Percentiles rank a stretch among this genome's conserved stretches.
phyloP scores from a whole-genome alignment of 805 yeast genomes.

The Starmerella scarabaei region DNA sequence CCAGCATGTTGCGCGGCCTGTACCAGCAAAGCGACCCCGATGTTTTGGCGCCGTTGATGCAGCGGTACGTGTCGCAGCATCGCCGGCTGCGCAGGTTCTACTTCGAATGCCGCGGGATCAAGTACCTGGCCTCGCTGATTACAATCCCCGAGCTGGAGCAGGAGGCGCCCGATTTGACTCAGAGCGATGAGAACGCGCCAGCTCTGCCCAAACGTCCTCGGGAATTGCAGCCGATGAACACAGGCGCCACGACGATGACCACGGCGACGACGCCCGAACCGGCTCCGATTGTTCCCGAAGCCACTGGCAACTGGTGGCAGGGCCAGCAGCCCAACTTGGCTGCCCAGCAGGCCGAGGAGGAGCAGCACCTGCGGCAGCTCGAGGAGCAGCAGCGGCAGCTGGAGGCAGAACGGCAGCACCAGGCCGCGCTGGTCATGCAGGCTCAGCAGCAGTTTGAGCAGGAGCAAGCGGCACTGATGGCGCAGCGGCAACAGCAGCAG shows the following conservation, averaged over 20 bases:
- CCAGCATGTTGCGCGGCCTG: constrained; percentile 84
- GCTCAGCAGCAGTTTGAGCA: constrained; percentile 62
- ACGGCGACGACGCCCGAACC: not conserved
- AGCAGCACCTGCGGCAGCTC: constrained; percentile 42
- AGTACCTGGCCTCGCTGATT: constrained; percentile 65
- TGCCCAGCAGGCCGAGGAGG: constrained; percentile 46
- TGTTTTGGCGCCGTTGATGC: constrained; percentile 60
- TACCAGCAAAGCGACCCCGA: constrained; percentile 60
- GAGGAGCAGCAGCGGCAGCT: constrained; percentile 49
- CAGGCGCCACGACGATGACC: constrained; percentile 13
- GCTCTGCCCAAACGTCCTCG: constrained; percentile 32
- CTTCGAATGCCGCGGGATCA: constrained; percentile 77
- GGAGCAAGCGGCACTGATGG: constrained; percentile 58
- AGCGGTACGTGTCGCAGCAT: constrained; percentile 59
- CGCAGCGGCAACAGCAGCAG: constrained; percentile 56
- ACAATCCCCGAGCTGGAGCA: constrained; percentile 57
- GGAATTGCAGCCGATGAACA: constrained; percentile 23
- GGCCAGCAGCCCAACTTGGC: constrained; percentile 33
- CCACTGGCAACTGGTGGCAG: constrained; percentile 36
- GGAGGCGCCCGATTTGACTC: constrained; percentile 46
- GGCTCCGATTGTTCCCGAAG: constrained; percentile 18
- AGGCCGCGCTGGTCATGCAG: constrained; percentile 52
- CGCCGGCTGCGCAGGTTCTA: constrained; percentile 64
- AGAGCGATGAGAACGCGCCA: constrained; percentile 36
- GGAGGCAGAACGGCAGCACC: constrained; percentile 50